phyloP scores from a whole-genome alignment of 176 grass and related monocot species.

The Lolium multiflorum region DNA sequence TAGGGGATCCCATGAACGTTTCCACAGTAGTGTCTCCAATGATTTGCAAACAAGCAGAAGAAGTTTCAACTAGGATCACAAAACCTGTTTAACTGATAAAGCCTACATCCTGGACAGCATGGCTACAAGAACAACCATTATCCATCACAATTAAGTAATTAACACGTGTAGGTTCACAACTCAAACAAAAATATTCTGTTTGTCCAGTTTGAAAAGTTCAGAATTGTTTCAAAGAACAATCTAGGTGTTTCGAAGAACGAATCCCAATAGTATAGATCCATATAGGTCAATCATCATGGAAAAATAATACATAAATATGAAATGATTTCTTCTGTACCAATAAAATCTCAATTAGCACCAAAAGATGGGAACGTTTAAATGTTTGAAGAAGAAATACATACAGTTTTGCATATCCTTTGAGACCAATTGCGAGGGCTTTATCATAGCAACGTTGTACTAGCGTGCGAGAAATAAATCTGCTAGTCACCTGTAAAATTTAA shows the following conservation, averaged over 20 bases:
- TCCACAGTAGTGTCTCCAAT: neutral
- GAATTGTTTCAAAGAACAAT: neutral
- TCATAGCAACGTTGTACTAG: slow-evolving; percentile 80
- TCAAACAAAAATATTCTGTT: slow-evolving; percentile 3
- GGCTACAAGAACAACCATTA: neutral
- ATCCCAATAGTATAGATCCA: slow-evolving; percentile 9
- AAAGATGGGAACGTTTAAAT: slow-evolving; percentile 18
- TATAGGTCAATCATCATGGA: slow-evolving; percentile 6
- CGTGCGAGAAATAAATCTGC: slow-evolving; percentile 92
- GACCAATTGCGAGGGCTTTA: slow-evolving; percentile 90
- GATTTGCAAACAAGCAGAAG: neutral
- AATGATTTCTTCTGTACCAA: slow-evolving; percentile 1
- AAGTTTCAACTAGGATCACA: slow-evolving; percentile 32
- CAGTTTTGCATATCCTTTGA: slow-evolving; percentile 96
- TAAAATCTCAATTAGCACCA: slow-evolving; percentile 25
- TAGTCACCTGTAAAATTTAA: slow-evolving; percentile 67
- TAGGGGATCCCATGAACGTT: neutral
- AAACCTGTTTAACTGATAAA: slow-evolving; percentile 5
- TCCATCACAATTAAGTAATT: slow-evolving; percentile 5
- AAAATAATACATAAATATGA: neutral
- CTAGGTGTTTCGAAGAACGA: neutral
- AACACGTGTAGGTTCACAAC: neutral
- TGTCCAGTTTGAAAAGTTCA: neutral
- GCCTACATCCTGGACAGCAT: slow-evolving; percentile 3
- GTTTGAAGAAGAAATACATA: slow-evolving; percentile 49